Percentiles rank a stretch among this genome's conserved stretches.
Conservation (phyloP, 164 flowering plant species). For the Protea cynaroides region DNA sequence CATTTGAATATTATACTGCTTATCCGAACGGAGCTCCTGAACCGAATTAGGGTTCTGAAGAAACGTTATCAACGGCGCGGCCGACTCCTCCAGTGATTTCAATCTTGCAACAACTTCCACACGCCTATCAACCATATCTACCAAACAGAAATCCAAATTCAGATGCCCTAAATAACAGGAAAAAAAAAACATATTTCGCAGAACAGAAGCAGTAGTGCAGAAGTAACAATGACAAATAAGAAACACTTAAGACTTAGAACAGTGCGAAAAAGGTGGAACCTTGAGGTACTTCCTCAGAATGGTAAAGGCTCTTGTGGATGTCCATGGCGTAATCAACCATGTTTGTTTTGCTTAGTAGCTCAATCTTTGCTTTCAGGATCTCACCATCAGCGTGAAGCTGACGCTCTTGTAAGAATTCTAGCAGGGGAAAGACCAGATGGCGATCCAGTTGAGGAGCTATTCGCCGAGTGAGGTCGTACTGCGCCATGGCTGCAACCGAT, state of each 20-base stretch:
- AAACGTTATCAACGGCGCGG: conserved; percentile 69
- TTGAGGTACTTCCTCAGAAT: conserved; percentile 86
- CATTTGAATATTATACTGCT: conserved; percentile 90
- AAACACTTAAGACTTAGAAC: background rate
- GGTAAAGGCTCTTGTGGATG: conserved; percentile 82
- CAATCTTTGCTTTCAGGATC: conserved; percentile 81
- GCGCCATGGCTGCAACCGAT: conserved; percentile 39
- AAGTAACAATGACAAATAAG: background rate
- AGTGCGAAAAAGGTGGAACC: conserved; percentile 23
- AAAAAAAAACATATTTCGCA: background rate
- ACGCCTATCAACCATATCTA: conserved; percentile 89
- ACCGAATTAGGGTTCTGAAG: conserved; percentile 66
- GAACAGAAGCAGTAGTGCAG: background rate
- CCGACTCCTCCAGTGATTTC: conserved; percentile 78
- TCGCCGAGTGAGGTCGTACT: conserved; percentile 61
- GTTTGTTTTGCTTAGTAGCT: conserved; percentile 83
- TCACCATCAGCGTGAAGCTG: conserved; percentile 60
- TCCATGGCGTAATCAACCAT: conserved; percentile 99
- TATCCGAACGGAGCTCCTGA: conserved; percentile 76
- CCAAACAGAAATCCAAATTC: conserved; percentile 13
- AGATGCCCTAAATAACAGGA: background rate
- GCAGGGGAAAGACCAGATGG: conserved; percentile 79
- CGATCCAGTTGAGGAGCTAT: conserved; percentile 81
- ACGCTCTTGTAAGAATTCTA: conserved; percentile 80
- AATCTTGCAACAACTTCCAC: conserved; percentile 74